Evolutionary conservation across 2,329 filamentous ascomycete species (phyloP), one percentile per base, ranked within the genome.

Genomic region (Monilinia fructicola): DNA sequence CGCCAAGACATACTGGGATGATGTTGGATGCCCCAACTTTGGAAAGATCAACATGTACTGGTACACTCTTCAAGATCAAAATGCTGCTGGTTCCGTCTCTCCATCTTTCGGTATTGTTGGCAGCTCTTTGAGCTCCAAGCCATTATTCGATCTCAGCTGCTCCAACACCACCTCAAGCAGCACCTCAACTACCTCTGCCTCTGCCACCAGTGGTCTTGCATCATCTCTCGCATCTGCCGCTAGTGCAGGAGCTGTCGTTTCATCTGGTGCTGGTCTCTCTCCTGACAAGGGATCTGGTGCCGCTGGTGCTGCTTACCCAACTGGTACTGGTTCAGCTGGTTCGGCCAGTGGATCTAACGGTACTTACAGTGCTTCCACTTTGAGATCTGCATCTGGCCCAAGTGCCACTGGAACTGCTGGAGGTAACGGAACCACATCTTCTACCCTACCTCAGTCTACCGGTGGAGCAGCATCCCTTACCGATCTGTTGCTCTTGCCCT

Each of bases 1-100:
- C 75, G 91, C 93, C 54, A 83, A 91, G 81, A 84, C 78, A n/a
- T 97, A 87, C 84, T 96, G 91, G 90, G 83, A 91, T 72, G 81
- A 89, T 55, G 90, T 94, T 63, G 90, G 87, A 63, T 96, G 92
- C 83, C 81, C 84, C 65, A 77, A 89, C 68, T 87, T 92, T 69
- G 86, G 84, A 74, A 83, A 82, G 61, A 81, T 80, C 73, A 89
- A 89, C 76, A 84, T 87, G 68, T 94, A 87, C 85, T 94, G 90
- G 88, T 92, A 88, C 80, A 91, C 86, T 61, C 84, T 93, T 35
- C 86, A 90, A 75, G 90, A 94, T 72, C 81, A 85, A 54, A 80
- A 80, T n/a, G 61, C 67, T 52, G 83, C 83, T 23, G 80, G 78
- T 59, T 83, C 83, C 4, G 87, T 88, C 44, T 85, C 81, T 78